phyloP scores from a whole-genome alignment of 208 protist genomes.

The Kentomonas sorsogonicus region DNA sequence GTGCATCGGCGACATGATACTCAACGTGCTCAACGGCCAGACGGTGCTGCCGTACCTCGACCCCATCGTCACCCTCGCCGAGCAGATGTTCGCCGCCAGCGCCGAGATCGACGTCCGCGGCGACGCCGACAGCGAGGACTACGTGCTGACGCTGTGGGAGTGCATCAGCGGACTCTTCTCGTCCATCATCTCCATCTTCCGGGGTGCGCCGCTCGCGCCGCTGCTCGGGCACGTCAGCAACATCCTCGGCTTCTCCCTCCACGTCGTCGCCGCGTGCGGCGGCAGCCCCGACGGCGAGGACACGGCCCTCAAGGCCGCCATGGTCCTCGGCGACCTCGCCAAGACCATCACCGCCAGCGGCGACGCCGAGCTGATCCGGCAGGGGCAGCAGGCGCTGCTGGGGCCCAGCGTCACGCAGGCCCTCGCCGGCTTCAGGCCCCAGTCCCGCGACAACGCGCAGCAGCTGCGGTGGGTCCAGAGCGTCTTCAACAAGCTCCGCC shows the following conservation, averaged over 20 bases:
- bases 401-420: constrained; percentile 25
- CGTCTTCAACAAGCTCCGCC: constrained; percentile 50
- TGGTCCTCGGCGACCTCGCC: constrained; percentile 83
- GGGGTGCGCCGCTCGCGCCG: too few relatives aligned
- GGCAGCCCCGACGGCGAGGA: constrained; percentile 35
- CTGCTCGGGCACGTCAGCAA: constrained; percentile 65
- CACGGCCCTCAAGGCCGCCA: constrained; percentile 50
- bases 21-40: constrained; percentile 84
- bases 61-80: constrained; percentile 74
- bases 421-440: constrained; percentile 24
- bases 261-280: too few relatives aligned
- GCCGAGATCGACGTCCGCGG: constrained; percentile 53
- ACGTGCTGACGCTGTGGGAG: constrained; percentile 79
- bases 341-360: constrained; percentile 53
- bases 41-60: constrained; percentile 86
- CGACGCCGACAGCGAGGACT: constrained; percentile 71
- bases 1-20: constrained; percentile 94
- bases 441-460: constrained; percentile 38
- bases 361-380: constrained; percentile 36
- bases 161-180: constrained; percentile 65
- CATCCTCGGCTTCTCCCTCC: constrained; percentile 67
- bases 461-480: constrained; percentile 61
- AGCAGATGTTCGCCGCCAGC: constrained; percentile 58
- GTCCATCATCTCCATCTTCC: constrained; percentile 60
- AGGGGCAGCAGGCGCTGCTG: constrained; percentile 63